Conservation (phyloP, 2,329 filamentous ascomycete species). For the Hypoxylon sp. region DNA sequence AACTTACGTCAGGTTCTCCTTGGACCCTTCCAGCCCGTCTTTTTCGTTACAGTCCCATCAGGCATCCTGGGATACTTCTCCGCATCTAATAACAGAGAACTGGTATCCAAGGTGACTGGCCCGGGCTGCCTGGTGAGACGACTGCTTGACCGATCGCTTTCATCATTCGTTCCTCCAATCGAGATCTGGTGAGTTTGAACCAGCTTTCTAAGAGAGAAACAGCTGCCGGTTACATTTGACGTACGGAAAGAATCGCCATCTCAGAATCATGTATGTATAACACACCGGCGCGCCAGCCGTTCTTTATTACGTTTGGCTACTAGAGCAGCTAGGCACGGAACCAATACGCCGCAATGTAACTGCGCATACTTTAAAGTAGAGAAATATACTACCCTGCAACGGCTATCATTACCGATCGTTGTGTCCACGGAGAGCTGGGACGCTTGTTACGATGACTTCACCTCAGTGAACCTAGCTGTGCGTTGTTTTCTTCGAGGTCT, state of each 20-base stretch:
- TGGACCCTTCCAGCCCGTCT: conserved; percentile 37
- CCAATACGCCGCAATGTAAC: conserved; percentile 42
- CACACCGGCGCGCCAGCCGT: conserved; percentile 31
- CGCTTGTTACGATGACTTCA: conserved; percentile 34
- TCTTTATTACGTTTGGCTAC: conserved; percentile 39
- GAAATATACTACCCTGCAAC: conserved; percentile 13
- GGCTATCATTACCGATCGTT: conserved; percentile 9
- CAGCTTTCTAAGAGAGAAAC: conserved; percentile 16
- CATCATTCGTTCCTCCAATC: conserved; percentile 27
- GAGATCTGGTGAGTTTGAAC: conserved; percentile 19
- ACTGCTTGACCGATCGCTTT: conserved; percentile 31
- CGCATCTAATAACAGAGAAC: conserved; percentile 25
- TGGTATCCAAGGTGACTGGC: conserved; percentile 1
- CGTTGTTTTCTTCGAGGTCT: conserved; percentile 38
- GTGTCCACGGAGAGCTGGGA: conserved; percentile 21
- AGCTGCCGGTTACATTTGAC: conserved; percentile 29
- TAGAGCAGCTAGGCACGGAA: conserved; percentile 25
- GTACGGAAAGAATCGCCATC: conserved; percentile 29
- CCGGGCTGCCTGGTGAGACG: conserved; percentile 7
- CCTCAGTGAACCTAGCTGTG: conserved; percentile 26
- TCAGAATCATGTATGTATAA: conserved; percentile 21
- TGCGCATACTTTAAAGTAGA: conserved; percentile 9
- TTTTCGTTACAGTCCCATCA: conserved; percentile 28
- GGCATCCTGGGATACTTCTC: conserved; percentile 28
- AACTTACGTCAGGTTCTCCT: conserved; percentile 43